Evolutionary conservation across 805 yeast species (phyloP).

Genomic region (Metschnikowia cerradonensis): DNA sequence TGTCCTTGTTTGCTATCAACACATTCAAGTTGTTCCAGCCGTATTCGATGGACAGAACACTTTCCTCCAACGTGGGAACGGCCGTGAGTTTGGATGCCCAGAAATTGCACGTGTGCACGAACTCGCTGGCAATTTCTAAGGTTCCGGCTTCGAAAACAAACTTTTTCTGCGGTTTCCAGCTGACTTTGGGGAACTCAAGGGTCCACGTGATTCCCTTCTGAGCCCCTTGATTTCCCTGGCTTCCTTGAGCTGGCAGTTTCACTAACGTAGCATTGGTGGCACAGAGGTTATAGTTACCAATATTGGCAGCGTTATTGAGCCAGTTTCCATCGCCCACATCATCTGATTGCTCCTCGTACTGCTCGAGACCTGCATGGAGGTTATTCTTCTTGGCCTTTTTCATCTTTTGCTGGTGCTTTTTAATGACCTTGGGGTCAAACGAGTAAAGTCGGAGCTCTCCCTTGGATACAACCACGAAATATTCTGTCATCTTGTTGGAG

Average conservation of each 20-base stretch:
- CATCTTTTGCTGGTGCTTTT: conserved; percentile 35
- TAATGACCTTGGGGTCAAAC: conserved; percentile 44
- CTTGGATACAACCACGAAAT: conserved; percentile 64
- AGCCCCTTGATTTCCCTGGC: conserved; percentile 13
- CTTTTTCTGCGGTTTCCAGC: conserved; percentile 33
- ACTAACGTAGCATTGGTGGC: conserved; percentile 46
- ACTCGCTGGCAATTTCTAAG: conserved; percentile 61
- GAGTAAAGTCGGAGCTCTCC: conserved; percentile 61
- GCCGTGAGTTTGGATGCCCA: conserved; percentile 88
- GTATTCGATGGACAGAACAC: conserved; percentile 72
- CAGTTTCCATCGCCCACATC: conserved; percentile 62
- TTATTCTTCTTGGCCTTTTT: conserved; percentile 20
- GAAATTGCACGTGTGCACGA: conserved; percentile 75
- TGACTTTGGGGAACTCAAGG: conserved; percentile 48
- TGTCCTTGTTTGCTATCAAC: conserved; percentile 23
- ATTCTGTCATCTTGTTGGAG: conserved; percentile 36
- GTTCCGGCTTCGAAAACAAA: conserved; percentile 66
- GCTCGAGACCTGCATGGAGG: conserved; percentile 20
- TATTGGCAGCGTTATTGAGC: conserved; percentile 58
- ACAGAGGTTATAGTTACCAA: conserved; percentile 50
- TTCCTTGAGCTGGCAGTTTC: conserved; percentile 11
- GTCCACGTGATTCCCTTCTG: conserved; percentile 42
- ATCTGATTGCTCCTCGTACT: conserved; percentile 22
- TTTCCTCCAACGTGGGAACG: conserved; percentile 65
- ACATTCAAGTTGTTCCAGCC: conserved; percentile 62